Evolutionary conservation across 2,329 filamentous ascomycete genomes (phyloP), one percentile per base, ranked within the genome.

Genomic region (Fusarium albosuccineum): DNA sequence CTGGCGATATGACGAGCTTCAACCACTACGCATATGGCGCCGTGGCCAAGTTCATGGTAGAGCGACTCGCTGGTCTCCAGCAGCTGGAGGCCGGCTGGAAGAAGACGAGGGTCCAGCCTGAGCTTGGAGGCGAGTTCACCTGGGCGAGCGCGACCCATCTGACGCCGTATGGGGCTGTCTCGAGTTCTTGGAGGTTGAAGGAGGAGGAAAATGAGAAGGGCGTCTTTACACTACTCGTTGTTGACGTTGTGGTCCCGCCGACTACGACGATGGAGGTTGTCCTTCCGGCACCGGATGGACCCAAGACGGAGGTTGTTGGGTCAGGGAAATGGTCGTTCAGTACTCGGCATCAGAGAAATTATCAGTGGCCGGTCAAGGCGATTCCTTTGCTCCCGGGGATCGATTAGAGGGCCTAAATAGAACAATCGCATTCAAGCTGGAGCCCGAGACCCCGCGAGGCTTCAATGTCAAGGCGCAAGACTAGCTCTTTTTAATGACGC

Each of bases 1-100:
- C 78, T 0, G 76, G 80, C 0, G 70, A 76, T 7, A 82, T 82
- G 81, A 82, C 79, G 0, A 79, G 76, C 13, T 79, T 80, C 39
- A 80, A 82, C 42, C 80, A 82, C 53, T 82, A 82, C 29, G 79
- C 81, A 0, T 76, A 81, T 3, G 80, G 80, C 0, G 74, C 77
- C 1, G 77, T 82, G 13, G 78, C 75, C 2, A 74, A 76, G 16
- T 82, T 80, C 66, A 72, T 82, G 57, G 76, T 80, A 5, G 67
- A 73, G 14, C 26, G 65, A 0, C 33, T 76, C 7, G 73, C 71
- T 1, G 74, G 74, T 0, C 6, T 76, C 1, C 62, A 68, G 9
- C 57, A 58, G 3, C 3, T 73, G 7, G 67, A 66, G 0, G 59
- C 71, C 1, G 74, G 74, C 0, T 76, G 74, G 74, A 75, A 67